phyloP scores from a whole-genome alignment of 345 rosid species.

The Psidium friedrichsthalianum region DNA sequence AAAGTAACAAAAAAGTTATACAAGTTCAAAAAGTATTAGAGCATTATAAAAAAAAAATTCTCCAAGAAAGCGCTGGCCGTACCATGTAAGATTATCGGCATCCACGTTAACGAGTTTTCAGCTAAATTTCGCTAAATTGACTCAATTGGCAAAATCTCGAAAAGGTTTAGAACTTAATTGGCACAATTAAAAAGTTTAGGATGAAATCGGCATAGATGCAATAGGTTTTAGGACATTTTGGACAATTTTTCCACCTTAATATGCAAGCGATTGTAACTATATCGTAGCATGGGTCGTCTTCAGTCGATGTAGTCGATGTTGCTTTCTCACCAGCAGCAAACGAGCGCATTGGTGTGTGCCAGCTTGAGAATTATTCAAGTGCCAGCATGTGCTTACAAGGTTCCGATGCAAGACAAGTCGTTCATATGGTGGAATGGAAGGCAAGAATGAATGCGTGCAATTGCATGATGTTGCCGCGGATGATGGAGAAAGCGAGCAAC shows the following conservation, averaged over 20 bases:
- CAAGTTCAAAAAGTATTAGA: too few relatives aligned
- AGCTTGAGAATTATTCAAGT: not conserved
- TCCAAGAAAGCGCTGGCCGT: too few relatives aligned
- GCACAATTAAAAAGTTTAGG: too few relatives aligned
- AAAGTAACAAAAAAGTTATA: too few relatives aligned
- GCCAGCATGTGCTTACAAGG: not conserved
- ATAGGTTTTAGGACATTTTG: too few relatives aligned
- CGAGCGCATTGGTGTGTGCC: not conserved
- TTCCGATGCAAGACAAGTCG: not conserved
- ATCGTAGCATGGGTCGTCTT: not conserved
- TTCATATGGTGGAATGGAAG: not conserved
- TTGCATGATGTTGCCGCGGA: not conserved
- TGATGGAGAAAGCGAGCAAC: not conserved
- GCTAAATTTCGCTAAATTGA: too few relatives aligned
- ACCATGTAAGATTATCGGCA: too few relatives aligned
- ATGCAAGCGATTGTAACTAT: not conserved
- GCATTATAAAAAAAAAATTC: too few relatives aligned
- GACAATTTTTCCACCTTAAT: not conserved
- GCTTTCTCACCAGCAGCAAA: not conserved
- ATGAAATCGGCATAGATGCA: too few relatives aligned
- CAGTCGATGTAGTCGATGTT: not conserved
- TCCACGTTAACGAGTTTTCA: too few relatives aligned
- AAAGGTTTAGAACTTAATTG: too few relatives aligned
- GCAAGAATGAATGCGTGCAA: not conserved
- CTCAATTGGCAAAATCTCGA: too few relatives aligned